Base-by-base conservation (phyloP, 805 yeast genomes). In the Wickerhamiella kurtzmanii region DNA sequence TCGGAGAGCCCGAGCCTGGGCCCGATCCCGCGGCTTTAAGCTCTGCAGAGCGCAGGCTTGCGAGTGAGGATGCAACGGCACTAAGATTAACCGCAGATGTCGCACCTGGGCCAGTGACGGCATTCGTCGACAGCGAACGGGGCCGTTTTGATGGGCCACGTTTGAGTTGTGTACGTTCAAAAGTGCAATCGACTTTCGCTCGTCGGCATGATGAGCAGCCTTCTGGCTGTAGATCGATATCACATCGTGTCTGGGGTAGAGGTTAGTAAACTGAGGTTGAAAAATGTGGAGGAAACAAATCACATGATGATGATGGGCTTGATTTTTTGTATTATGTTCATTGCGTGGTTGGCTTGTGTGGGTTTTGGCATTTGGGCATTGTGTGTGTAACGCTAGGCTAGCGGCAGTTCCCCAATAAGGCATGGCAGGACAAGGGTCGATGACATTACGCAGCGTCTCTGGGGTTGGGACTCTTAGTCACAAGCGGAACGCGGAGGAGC, bases 111-210 rank as follows among this genome's bases (percentile, higher is more conserved):
- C n/a, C 32, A n/a, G 42, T 41, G 37, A 21, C 9, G 37, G 41
- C 28, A n/a, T 16, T 8, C 22, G 41, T 5, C 9, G 45, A 40
- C 38, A 37, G 50, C 43, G 53, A 47, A 28, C 50, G 44, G n/a
- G 51, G 50, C 22, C 80, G 77, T 54, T 75, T 76, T 1, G 77
- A 67, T 2, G 82, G 82, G 1, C 82, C 82, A 46, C 82, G 64
- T 53, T 77, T 77, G 58, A 77, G 63, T 22, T 81, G 82, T 21
- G 73, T 64, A 32, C 82, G 65, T 20, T 74, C 68, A 54, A 76
- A 77, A 6, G 76, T 65, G 61, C 82, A 77, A 22, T 60, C 62
- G 22, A 73, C 78, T 52, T 70, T 70, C 40, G 71, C 67, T 45
- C 76, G 71, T 18, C 62, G 56, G 60, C 82, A 77, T 47, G 75